Base-by-base conservation (phyloP, 768 basidiomycete species). In the Daedalea quercina region DNA sequence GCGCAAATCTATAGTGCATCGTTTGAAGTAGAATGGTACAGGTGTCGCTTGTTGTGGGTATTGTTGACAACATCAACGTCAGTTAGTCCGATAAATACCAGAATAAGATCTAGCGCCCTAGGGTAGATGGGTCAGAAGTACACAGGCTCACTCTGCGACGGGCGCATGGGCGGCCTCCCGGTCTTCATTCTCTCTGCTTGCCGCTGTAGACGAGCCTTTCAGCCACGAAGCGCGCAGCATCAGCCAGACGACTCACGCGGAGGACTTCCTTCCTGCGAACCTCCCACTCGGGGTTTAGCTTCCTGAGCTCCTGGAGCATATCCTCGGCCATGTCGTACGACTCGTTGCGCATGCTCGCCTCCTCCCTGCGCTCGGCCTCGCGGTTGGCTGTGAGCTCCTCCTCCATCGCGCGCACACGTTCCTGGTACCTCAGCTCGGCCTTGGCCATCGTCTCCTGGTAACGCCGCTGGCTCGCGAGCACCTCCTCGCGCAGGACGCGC, bases 251-350 rank as follows among this genome's bases (percentile, higher is more conserved):
- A 60, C 71, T 54, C 55, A 82, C 84, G 70, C 75, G 70, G 56
- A 78, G 69, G 3, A 73, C 73, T 51, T 75, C 76, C 59, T 73
- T 72, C 63, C 73, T 73, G 50, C 85, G 75, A 20, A 71, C 72
- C 55, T 79, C 76, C 78, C 84, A 83, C 54, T 84, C 84, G 34
- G 85, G 84, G 59, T 78, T 81, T 50, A 70, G 65, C 37, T 74
- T 69, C 52, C 78, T 70, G 53, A 86, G 71, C 37, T 79, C 78
- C 37, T 76, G 71, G 44, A 85, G 70, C 60, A 85, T 73, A 40
- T 79, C 75, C 37, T 77, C 73, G 2, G 78, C 76, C 63, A 82
- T 52, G 47, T 45, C 43, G 51, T 54, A 53, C 24, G 50, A 42
- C 20, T 44, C 57, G 24, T 51, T 47, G 44, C 42, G 28, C 51